Base-by-base conservation (phyloP, 257 asterid species). In the Nyctanthes arbortristis region DNA sequence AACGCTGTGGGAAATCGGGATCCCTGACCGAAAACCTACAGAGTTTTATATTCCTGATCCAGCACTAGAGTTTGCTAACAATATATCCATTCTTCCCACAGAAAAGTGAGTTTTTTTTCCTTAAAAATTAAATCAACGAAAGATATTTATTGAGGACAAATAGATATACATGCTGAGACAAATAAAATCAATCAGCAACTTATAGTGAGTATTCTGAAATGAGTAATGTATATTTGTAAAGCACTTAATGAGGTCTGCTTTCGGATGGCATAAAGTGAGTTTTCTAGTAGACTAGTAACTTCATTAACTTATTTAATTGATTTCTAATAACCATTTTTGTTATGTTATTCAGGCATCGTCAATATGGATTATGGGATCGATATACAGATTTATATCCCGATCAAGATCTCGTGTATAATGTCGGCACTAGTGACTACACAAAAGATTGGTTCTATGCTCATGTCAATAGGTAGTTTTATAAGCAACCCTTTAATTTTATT, bases 381-480 rank as follows among this genome's bases (percentile, higher is more conserved):
- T 85, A 85, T 13, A 78, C 82, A 0, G 84, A 81, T 40, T 66
- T 80, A 36, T 85, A 83, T 67, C 92, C 92, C 0, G 13, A 64
- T 32, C 40, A 67, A 47, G 92, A 86, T 76, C 63, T 84, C 22
- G 20, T 76, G 28, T 86, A 81, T 76, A 81, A 75, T 0, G 73
- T 86, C 9, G 89, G 87, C 13, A 40, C 29, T n/a, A 84, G 87
- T 45, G 66, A 84, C 28, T 78, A 78, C 66, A 56, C 61, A 1
- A 78, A 49, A 61, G 88, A 84, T 66, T 86, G 92, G 92, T 86
- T 79, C 58, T 86, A 77, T n/a, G 89, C 89, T 6, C 92, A 86
- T 64, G 82, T 79, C 20, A 85, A 68, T 54, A 84, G 94, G 94
- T 86, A 71, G n/a, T n/a, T n/a, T 58, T 40, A 1, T 35, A 35